Base-by-base conservation (phyloP, 2,329 filamentous ascomycete species). In the Ophiocordyceps robertsii region DNA sequence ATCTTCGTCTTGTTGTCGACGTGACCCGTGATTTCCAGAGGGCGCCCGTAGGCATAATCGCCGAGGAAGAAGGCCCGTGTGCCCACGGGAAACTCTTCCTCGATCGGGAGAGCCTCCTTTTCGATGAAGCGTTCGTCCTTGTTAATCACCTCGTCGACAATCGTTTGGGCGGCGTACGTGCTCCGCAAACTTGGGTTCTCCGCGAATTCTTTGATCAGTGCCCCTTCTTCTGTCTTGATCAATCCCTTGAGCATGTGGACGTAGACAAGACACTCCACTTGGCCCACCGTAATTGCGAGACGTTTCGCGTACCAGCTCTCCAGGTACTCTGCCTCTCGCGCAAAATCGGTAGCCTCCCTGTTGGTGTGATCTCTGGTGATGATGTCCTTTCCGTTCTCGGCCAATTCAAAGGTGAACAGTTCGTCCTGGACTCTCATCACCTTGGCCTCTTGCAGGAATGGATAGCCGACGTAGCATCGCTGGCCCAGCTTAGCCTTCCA, bases 241-340 rank as follows among this genome's bases (percentile, higher is more conserved):
- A 98, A 70, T 19, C 93, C 92, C 61, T 86, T 94, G 43, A 98
- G 75, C 75, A 95, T 92, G 51, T 95, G 84, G 32, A 98, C 88
- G 49, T 94, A 84, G 29, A 95, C 78, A 51, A 96, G 70, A 21
- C 88, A 85, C 56, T 98, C 90, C 6, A 96, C 85, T 19, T 80
- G 68, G 36, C 90, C 88, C 47, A 89, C 88, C 40, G 89, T 74
- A 57, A 93, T 87, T 38, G 86, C 93, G 40, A 98, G 73, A 38
- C 89, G 80, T 65, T 92, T 95, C 65, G 84, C 90, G 65, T 98
- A 95, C 56, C 77, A 80, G 41, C 75, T 82, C 60, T 96, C 90
- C 46, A 95, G 85, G 45, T 79, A 80, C 32, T 81, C 75, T 1
- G 92, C 78, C 58, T 92, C 95, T 65, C 79, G 90, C 54, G 78